Base-by-base conservation (phyloP, 257 asterid genomes). In the Solanum boliviense region DNA sequence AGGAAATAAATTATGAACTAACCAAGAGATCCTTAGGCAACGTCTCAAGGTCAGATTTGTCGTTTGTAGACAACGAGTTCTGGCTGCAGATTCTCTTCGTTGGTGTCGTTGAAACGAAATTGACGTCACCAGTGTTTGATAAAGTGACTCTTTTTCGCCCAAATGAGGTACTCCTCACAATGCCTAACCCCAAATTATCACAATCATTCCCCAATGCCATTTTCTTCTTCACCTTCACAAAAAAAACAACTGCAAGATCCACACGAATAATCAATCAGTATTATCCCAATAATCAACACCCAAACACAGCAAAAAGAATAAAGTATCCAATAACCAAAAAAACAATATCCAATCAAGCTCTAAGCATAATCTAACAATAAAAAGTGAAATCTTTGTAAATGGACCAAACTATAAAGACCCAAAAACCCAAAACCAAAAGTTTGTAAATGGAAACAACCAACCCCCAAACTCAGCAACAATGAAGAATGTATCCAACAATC, bases 21-120 rank as follows among this genome's bases (percentile, higher is more conserved):
- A 94, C 98, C 96, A 95, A 86, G 79, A 94, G 72, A n/a, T 95
- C 96, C 31, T 92, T 92, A 88, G 98, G 98, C 91, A 95, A 88
- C 29, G 92, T 88, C 73, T 93, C 98, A 87, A 95, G 90, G 7
- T 32, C 82, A 52, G 94, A 87, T 86, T 89, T 90, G 29, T 86
- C 92, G 1, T 85, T 11, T 35, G 48, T 5, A 3, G 21, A 36
- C 75, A 52, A 38, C 20, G 88, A 89, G 75, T 85, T 91, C 60
- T 60, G 70, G 84, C 81, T 84, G 79, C 94, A 92, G 18, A 39
- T 90, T 84, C 88, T 90, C 91, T 92, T 94, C 15, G 86, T 73
- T 1, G 92, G 87, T 36, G 88, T 87, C 5, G 29, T 62, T 9
- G 84, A 81, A 41, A 39, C 36, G 21, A 70, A 86, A 72, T 88